Evolutionary conservation across 192 early-diverging fungal species (phyloP), one percentile per base, ranked within the genome.

Genomic region (Mortierella alpina): DNA sequence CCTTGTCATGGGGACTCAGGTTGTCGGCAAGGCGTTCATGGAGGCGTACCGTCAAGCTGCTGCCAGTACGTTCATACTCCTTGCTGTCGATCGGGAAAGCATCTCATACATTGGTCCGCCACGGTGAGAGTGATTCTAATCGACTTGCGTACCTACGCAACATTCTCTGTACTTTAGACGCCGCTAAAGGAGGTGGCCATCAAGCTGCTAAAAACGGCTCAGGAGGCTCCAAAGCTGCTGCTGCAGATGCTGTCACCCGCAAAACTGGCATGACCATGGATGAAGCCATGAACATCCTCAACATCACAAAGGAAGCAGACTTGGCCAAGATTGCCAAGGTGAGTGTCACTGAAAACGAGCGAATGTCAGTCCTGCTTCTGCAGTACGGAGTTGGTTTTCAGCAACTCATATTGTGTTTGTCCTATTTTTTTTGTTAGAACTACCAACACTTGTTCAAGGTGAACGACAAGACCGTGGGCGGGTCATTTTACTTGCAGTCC

Each of bases 401-500:
- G 18, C 56, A 56, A 64, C 42, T 52, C 22, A 56, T 42, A n/a
- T 15, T 20, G 7, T 67, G 20, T 47, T 60, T 42, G 46, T 57
- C 23, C 62, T 40, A 45, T 14, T 42, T 51, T 61, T 60, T 2
- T 50, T 2, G n/a, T 4, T 75, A 94, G 91, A 92, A 92, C 72
- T 99, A 94, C 75, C 93, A 95, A 22, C 91, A 93, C 76, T 75
- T 97, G 72, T 97, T 95, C 84, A 91, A 91, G 31, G 90, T 84
- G 23, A 99, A 99, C 78, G 95, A 97, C 72, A 88, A 92, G 42
- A 84, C 90, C 41, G 85, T 87, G 45, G 96, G 96, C 49, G 97
- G 97, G 9, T 96, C 96, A 6, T 93, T 97, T 53, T 99, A 99
- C 75, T 66, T 99, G 40, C 96, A 98, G 66, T 95, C 95, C 46